Conservation (phyloP, 208 protist species). For the Leishmania tarentolae region DNA sequence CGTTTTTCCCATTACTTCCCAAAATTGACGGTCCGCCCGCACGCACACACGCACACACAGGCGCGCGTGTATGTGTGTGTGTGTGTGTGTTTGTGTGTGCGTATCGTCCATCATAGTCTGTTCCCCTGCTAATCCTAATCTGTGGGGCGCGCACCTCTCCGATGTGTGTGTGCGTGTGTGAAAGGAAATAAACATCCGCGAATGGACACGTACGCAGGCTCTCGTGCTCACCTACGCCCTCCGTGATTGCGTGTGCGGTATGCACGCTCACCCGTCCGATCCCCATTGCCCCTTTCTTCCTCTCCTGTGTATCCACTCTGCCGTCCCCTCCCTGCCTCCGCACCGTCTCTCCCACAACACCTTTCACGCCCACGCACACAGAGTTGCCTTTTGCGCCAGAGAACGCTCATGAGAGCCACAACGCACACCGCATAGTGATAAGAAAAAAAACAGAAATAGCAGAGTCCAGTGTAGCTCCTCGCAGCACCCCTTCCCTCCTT, state of each 20-base stretch:
- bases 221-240: background rate
- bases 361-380: background rate
- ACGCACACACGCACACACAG: background rate
- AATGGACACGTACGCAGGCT: background rate
- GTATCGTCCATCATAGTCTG: background rate
- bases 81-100: background rate
- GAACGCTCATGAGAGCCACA: conserved; percentile 6
- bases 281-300: background rate
- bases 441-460: conserved; percentile 15
- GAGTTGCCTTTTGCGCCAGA: conserved; percentile 9
- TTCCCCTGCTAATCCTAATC: background rate
- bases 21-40: background rate
- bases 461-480: conserved; percentile 8
- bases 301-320: background rate
- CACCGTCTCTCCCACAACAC: background rate
- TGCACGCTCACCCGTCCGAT: background rate
- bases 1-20: background rate
- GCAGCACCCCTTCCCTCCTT: background rate
- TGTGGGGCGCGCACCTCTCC: background rate
- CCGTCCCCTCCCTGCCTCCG: background rate
- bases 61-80: background rate
- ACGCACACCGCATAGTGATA: conserved; percentile 4
- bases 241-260: background rate
- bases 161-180: no score
- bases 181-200: background rate